phyloP scores from a whole-genome alignment of 768 basidiomycete species.

The Antrodiella citrinella region DNA sequence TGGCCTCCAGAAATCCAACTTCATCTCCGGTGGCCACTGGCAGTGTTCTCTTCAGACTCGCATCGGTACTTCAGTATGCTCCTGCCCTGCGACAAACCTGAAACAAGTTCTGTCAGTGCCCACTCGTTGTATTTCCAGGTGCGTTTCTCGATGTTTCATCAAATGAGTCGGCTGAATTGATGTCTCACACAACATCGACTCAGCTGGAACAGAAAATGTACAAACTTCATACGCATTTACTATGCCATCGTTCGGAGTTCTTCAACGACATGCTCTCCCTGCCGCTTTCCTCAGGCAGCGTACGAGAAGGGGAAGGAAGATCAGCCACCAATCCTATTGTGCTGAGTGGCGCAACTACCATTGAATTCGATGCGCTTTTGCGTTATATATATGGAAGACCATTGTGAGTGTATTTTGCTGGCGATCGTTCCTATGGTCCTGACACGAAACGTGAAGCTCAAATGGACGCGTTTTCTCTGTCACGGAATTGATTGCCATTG shows the following conservation, averaged over 20 bases:
- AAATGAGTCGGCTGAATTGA: too few species aligned
- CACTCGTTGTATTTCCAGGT: too few species aligned
- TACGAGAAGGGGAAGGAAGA: not conserved
- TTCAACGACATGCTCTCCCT: not conserved
- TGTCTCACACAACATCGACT: too few species aligned
- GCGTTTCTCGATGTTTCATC: too few species aligned
- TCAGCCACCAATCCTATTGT: not conserved
- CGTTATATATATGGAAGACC: not conserved
- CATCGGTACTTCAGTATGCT: too few species aligned
- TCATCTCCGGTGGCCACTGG: too few species aligned
- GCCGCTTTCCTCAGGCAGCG: not conserved
- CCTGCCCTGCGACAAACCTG: too few species aligned
- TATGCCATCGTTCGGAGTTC: not conserved
- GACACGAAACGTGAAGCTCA: not conserved
- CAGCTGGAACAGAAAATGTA: not conserved
- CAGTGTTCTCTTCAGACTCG: too few species aligned
- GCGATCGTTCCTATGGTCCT: not conserved
- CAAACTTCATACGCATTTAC: not conserved
- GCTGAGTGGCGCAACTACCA: not conserved
- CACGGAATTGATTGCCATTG: not conserved
- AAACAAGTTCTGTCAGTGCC: too few species aligned
- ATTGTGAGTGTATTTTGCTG: not conserved
- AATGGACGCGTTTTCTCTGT: not conserved
- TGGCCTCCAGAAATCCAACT: too few species aligned
- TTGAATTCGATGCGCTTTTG: not conserved